Conservation (phyloP, 2,329 filamentous ascomycete species). For the Orbilia quercus region DNA sequence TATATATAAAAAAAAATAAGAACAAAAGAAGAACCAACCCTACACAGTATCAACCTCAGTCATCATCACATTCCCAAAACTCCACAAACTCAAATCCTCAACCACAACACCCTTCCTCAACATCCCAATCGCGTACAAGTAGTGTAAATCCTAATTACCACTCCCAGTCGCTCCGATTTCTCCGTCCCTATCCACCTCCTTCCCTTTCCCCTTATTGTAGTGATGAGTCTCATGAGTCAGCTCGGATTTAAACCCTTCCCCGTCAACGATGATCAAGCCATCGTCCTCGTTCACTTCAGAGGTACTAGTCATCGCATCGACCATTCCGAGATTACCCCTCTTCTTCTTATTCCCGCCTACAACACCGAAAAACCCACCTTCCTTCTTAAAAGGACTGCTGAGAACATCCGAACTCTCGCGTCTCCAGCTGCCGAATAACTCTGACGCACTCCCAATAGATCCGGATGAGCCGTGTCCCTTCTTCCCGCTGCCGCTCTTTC, state of each 20-base stretch:
- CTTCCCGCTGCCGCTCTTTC: conserved; percentile 20
- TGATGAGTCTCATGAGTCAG: conserved; percentile 10
- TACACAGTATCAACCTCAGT: conserved; percentile 9
- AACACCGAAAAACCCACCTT: conserved; percentile 47
- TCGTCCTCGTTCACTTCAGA: conserved; percentile 51
- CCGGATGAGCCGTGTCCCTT: conserved; percentile 50
- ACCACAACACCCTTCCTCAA: conserved; percentile 11
- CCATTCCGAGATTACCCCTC: conserved; percentile 40
- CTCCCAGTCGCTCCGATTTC: conserved; percentile 25
- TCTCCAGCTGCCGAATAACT: conserved; percentile 47
- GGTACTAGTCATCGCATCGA: conserved; percentile 52
- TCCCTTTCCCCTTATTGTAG: conserved; percentile 7
- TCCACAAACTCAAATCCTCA: conserved; percentile 34
- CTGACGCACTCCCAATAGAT: conserved; percentile 40
- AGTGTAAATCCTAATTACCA: conserved; percentile 51
- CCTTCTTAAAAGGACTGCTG: conserved; percentile 50
- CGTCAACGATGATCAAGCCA: conserved; percentile 24
- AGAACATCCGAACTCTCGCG: conserved; percentile 47
- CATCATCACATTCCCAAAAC: conserved; percentile 48
- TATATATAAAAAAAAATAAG: not conserved
- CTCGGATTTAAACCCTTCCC: not conserved
- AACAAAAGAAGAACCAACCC: not conserved
- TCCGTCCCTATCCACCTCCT: conserved; percentile 17
- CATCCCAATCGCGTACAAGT: conserved; percentile 21
- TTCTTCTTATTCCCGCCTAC: conserved; percentile 57